Evolutionary conservation across 106 monocot genomes (phyloP).

Genomic region (Alisma plantagoaquatica): DNA sequence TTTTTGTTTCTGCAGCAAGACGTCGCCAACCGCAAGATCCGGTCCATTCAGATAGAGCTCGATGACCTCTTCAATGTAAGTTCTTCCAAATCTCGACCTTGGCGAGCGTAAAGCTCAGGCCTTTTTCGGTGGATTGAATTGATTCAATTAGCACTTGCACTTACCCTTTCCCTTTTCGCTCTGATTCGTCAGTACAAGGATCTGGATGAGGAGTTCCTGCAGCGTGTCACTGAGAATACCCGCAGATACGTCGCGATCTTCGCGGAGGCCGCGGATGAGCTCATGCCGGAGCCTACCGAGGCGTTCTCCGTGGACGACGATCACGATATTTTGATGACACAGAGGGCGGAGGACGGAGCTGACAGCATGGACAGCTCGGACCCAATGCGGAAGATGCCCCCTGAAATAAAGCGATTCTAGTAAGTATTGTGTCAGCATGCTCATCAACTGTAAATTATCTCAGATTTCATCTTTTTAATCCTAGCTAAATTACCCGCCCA

Average conservation of each 20-base stretch:
- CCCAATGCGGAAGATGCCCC: conserved; percentile 76
- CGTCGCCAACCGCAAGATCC: conserved; percentile 75
- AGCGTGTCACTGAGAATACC: conserved; percentile 82
- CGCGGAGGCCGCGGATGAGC: conserved; percentile 70
- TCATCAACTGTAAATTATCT: no score
- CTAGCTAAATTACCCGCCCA: no score
- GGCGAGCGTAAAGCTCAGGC: no score
- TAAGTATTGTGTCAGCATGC: conserved; percentile 24
- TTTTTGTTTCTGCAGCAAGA: conserved; percentile 55
- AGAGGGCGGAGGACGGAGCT: conserved; percentile 67
- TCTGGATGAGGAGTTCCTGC: conserved; percentile 79
- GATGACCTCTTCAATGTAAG: conserved; percentile 85
- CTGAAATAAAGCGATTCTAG: conserved; percentile 93
- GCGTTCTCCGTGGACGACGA: conserved; percentile 68
- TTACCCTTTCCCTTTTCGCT: no score
- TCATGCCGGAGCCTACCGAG: conserved; percentile 89
- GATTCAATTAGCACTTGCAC: no score
- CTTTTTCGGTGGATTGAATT: no score
- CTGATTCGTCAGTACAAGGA: conserved; percentile 99
- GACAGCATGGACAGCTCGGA: conserved; percentile 55
- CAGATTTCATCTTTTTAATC: no score
- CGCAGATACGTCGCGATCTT: conserved; percentile 71
- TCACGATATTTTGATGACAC: conserved; percentile 89
- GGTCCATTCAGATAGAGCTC: conserved; percentile 84
- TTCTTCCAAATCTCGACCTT: no score